A percentile compares a stretch with the other conserved stretches of the same genome.
phyloP scores from a whole-genome alignment of 2,329 filamentous ascomycete species.

The Diaporthe destruens region DNA sequence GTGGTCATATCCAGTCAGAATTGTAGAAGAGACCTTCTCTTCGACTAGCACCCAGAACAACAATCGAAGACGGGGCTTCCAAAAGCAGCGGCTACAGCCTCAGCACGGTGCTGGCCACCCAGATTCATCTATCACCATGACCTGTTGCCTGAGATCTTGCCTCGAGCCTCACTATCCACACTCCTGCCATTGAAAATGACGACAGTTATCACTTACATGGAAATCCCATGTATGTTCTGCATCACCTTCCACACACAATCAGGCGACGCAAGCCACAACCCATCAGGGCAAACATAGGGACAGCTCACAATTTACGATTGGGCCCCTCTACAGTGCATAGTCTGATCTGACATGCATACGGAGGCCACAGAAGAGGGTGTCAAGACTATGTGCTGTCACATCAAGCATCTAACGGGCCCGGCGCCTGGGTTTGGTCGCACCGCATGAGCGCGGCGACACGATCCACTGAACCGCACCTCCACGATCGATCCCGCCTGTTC shows the following conservation, averaged over 20 bases:
- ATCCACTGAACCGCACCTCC: constrained; percentile 33
- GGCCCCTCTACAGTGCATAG: constrained; percentile 16
- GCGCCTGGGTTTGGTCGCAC: constrained; percentile 30
- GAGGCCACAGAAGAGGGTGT: background rate
- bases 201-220: constrained; percentile 19
- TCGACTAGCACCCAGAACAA: background rate
- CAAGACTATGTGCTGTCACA: constrained; percentile 15
- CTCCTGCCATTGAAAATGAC: background rate
- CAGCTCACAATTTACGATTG: constrained; percentile 13
- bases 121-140: background rate
- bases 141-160: constrained; percentile 11
- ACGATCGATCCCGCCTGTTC: constrained; percentile 34
- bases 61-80: background rate
- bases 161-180: background rate
- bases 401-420: constrained; percentile 27
- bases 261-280: constrained; percentile 4
- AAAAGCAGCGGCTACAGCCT: background rate
- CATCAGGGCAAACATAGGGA: constrained; percentile 22
- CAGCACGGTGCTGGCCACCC: background rate
- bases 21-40: background rate
- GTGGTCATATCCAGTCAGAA: background rate
- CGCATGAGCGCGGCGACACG: constrained; percentile 21
- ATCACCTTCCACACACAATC: background rate
- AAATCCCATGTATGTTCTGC: constrained; percentile 28
- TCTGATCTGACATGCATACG: constrained; percentile 11